Evolutionary conservation across 371 early-diverging fungal species (phyloP).

Genomic region (Syncephalastrum sp.): DNA sequence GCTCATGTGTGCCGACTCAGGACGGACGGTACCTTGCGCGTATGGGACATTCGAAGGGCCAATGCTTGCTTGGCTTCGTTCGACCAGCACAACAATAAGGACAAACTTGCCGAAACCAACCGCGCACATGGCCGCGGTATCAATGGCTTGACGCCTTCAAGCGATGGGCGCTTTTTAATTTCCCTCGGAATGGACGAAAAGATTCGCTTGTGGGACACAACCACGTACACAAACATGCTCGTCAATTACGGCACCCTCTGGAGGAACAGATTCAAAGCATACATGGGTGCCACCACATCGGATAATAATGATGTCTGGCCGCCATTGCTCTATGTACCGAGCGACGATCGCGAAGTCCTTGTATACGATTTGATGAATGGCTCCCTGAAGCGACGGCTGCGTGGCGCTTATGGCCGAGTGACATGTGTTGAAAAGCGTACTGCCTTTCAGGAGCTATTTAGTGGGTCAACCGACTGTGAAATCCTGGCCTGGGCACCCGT

Average conservation of each 20-base stretch:
- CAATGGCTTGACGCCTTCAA: constrained; percentile 67
- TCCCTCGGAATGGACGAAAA: constrained; percentile 74
- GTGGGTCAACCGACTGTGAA: constrained; percentile 66
- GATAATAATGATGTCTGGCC: constrained; percentile 43
- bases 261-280: constrained; percentile 50
- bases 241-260: constrained; percentile 65
- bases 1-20: constrained; percentile 22
- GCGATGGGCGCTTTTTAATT: constrained; percentile 62
- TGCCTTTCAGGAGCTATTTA: constrained; percentile 60
- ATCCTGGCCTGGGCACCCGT: constrained; percentile 70
- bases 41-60: constrained; percentile 87
- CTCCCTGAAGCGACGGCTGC: constrained; percentile 47
- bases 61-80: constrained; percentile 55
- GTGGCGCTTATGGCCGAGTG: constrained; percentile 66
- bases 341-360: constrained; percentile 59
- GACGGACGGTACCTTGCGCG: constrained; percentile 59
- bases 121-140: constrained; percentile 69
- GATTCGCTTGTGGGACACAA: constrained; percentile 81
- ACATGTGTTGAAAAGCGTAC: constrained; percentile 59
- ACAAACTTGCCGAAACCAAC: constrained; percentile 51
- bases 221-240: constrained; percentile 61
- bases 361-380: constrained; percentile 65
- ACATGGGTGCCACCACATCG: constrained; percentile 46
- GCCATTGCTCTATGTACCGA: constrained; percentile 58
- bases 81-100: constrained; percentile 57